phyloP scores from a whole-genome alignment of 2,329 filamentous ascomycete genomes.

The Leptoxyphium fumago region DNA sequence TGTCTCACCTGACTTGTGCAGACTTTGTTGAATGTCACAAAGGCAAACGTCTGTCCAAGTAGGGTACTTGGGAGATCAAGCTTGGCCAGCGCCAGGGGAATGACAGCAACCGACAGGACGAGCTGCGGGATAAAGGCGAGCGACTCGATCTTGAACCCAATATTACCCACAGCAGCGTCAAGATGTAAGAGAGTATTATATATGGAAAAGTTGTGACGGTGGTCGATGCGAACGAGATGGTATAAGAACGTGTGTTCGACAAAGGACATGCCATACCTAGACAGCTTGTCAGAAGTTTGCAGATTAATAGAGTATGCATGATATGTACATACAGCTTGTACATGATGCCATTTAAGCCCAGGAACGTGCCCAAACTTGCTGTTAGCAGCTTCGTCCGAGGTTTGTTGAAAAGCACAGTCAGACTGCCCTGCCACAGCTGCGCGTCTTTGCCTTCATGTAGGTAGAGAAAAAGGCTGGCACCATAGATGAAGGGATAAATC shows the following conservation, averaged over 20 bases:
- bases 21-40: conserved; percentile 97
- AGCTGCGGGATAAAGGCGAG: conserved; percentile 84
- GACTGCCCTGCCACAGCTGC: not conserved
- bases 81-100: conserved; percentile 65
- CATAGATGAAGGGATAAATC: conserved; percentile 97
- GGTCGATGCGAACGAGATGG: conserved; percentile 83
- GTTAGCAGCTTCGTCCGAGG: conserved; percentile 42
- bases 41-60: conserved; percentile 91
- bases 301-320: not conserved
- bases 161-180: conserved; percentile 46
- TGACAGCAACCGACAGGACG: conserved; percentile 58
- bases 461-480: conserved; percentile 48
- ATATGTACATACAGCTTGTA: conserved; percentile 47
- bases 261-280: conserved; percentile 65
- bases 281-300: conserved; percentile 4
- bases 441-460: not conserved
- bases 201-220: conserved; percentile 95
- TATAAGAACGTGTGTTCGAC: conserved; percentile 83
- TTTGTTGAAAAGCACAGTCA: conserved; percentile 16
- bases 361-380: conserved; percentile 59
- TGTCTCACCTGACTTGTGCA: conserved; percentile 79
- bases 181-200: conserved; percentile 90
- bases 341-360: conserved; percentile 62
- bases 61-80: conserved; percentile 69
- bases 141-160: conserved; percentile 48